Evolutionary conservation across 148 eudicot genomes (phyloP).

Genomic region (Nyssa sinensis): DNA sequence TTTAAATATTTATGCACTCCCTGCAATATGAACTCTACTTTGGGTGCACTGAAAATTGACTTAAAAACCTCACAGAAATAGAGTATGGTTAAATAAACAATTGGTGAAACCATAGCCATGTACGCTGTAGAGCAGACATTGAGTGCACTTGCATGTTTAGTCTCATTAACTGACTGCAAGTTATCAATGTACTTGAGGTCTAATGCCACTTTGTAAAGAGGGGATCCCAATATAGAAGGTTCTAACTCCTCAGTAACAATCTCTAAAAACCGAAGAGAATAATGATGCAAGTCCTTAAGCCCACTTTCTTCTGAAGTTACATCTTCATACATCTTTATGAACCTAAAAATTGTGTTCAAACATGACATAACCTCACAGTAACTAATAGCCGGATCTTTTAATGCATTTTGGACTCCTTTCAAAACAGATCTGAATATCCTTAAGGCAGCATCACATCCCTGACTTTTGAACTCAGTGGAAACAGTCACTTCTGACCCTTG

Average conservation of each 20-base stretch:
- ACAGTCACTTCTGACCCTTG: slow-evolving; percentile 30
- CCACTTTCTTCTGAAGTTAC: slow-evolving; percentile 26
- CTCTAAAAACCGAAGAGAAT: slow-evolving; percentile 44
- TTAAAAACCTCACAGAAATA: slow-evolving; percentile 40
- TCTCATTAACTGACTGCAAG: slow-evolving; percentile 29
- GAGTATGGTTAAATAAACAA: slow-evolving; percentile 41
- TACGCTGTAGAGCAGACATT: slow-evolving; percentile 23
- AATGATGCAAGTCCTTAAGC: slow-evolving; percentile 21
- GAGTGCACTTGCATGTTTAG: slow-evolving; percentile 20
- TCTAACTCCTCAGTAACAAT: slow-evolving; percentile 57
- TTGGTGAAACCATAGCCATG: slow-evolving; percentile 63
- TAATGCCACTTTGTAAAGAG: slow-evolving; percentile 62
- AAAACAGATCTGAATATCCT: slow-evolving; percentile 54
- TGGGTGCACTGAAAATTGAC: slow-evolving; percentile 25
- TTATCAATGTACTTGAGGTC: slow-evolving; percentile 35
- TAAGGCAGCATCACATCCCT: slow-evolving; percentile 38
- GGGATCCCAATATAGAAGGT: slow-evolving; percentile 58
- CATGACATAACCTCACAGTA: slow-evolving; percentile 51
- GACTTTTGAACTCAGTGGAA: slow-evolving; percentile 30
- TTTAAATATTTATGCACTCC: slow-evolving; percentile 36
- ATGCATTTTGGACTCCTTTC: slow-evolving; percentile 48
- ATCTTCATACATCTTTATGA: slow-evolving; percentile 47
- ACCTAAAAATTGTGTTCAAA: slow-evolving; percentile 40
- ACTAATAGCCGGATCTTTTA: slow-evolving; percentile 36
- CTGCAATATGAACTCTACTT: slow-evolving; percentile 26